Evolutionary conservation across 352 stramenopile species (phyloP), one percentile per base, ranked within the genome.

Genomic region (Stramenopiles sp.): DNA sequence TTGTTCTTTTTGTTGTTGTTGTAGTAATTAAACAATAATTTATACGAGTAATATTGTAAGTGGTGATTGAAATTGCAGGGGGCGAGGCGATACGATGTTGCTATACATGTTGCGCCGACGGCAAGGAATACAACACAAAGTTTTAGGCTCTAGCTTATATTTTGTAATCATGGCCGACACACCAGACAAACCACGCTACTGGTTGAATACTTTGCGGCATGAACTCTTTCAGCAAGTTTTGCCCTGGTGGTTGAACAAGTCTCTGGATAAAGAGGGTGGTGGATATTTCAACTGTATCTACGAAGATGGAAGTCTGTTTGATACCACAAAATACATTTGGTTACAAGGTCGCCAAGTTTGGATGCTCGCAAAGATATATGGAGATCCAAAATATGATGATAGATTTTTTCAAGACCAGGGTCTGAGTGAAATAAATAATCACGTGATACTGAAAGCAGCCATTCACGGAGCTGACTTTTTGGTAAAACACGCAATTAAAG

Each of bases 301-400:
- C 55, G 55, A 71, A 71, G 55, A 71, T 71, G 55, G 55, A 27
- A 71, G 55, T 27, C 55, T 71, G 22, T 71, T 71, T 27, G 55
- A 71, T 71, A 25, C 27, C 27, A 27, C 22, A 25, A 71, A 71
- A 71, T 71, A 71, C 55, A 27, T 71, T 25, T 71, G 55, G 55
- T 27, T 71, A 27, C 55, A 71, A 71, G 55, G 55, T 22, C 22
- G 55, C 22, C 55, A 71, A 27, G 55, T 71, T 71, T 71, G 55
- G 55, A 71, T 71, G 55, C 55, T 71, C 22, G 55, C 55, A 71
- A 71, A 71, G 27, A 71, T 71, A 71, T 71, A 71, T 27, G 55
- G 55, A 27, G 55, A 22, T 27, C 22, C 22, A 27, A 71, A 27
- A 22, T 22, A 25, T 27, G 55, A 71, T 27, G 55, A 71, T 27